A percentile compares a stretch with the other conserved stretches of the same genome.
phyloP scores from a whole-genome alignment of 306 rosid genomes.

The Pachyrhizus erosus region DNA sequence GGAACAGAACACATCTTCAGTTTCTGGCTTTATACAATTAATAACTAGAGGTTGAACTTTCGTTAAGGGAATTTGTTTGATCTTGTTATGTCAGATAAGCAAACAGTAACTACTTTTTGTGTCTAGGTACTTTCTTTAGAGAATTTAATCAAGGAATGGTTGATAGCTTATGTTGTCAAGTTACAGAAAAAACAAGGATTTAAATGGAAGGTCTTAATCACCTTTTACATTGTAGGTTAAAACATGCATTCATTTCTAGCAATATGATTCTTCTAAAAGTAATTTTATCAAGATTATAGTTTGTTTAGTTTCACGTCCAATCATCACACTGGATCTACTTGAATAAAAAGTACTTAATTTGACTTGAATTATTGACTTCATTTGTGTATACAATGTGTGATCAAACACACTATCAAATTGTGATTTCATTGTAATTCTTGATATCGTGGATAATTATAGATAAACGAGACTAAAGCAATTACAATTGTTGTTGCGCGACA shows the following conservation, averaged over 20 bases:
- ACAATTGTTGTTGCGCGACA: background rate
- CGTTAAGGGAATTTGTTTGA: background rate
- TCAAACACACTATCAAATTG: background rate
- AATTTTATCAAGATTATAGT: background rate
- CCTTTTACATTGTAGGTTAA: background rate
- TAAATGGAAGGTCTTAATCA: slow-evolving; percentile 10
- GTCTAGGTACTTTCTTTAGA: background rate
- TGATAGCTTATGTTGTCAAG: slow-evolving; percentile 9
- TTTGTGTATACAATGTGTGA: background rate
- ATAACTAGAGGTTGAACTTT: background rate
- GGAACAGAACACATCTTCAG: background rate
- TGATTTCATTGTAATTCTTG: background rate
- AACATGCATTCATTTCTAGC: background rate
- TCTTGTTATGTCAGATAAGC: slow-evolving; percentile 1
- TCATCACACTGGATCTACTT: background rate
- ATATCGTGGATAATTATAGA: background rate
- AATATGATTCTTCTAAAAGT: background rate
- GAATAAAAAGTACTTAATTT: background rate
- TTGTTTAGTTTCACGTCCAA: background rate
- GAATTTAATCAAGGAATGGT: background rate
- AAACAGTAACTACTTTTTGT: background rate
- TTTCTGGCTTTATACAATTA: slow-evolving; percentile 19
- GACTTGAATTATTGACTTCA: no score
- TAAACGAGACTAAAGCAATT: background rate
- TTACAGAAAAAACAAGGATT: background rate